Percentiles rank a stretch among this genome's conserved stretches.
phyloP scores from a whole-genome alignment of 1,139 yeast genomes.

The Cylindricascospora bacillispora region DNA sequence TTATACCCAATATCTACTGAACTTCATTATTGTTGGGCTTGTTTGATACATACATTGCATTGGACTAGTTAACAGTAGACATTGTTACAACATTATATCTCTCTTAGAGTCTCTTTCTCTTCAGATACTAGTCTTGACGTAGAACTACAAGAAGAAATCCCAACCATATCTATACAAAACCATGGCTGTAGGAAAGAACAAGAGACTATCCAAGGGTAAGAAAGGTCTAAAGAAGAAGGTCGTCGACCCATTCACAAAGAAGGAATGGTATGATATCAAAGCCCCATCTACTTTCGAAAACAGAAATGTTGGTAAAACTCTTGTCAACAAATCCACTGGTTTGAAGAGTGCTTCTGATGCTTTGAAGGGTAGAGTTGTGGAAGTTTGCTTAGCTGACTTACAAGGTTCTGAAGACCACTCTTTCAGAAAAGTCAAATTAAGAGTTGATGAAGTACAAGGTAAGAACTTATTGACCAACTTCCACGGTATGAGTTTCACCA shows the following conservation, averaged over 20 bases:
- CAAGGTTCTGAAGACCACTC: constrained; percentile 92
- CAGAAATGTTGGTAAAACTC: constrained; percentile 90
- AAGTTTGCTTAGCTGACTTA: constrained; percentile 77
- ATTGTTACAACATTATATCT: too few relatives aligned
- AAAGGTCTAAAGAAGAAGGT: constrained; percentile 93
- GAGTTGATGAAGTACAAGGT: constrained; percentile 91
- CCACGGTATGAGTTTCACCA: constrained; percentile 89
- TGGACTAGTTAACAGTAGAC: too few relatives aligned
- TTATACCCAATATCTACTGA: too few relatives aligned
- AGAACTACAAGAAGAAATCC: too few relatives aligned
- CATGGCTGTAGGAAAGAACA: constrained; percentile 95
- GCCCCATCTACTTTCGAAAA: constrained; percentile 91
- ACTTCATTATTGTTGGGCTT: too few relatives aligned
- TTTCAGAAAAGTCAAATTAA: constrained; percentile 77
- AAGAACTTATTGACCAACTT: constrained; percentile 86
- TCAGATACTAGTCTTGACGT: too few relatives aligned
- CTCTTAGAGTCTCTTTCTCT: too few relatives aligned
- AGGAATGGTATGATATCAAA: constrained; percentile 91
- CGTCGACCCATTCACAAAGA: constrained; percentile 90
- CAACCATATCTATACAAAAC: too few relatives aligned
- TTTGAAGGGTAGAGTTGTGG: constrained; percentile 82
- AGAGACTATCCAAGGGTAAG: constrained; percentile 94
- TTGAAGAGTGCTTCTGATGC: constrained; percentile 86
- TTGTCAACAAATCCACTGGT: constrained; percentile 90
- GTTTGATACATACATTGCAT: too few relatives aligned